Percentiles rank a stretch among this genome's conserved stretches.
phyloP scores from a whole-genome alignment of 2,329 filamentous ascomycete species.

The Colletotrichum falcatum region DNA sequence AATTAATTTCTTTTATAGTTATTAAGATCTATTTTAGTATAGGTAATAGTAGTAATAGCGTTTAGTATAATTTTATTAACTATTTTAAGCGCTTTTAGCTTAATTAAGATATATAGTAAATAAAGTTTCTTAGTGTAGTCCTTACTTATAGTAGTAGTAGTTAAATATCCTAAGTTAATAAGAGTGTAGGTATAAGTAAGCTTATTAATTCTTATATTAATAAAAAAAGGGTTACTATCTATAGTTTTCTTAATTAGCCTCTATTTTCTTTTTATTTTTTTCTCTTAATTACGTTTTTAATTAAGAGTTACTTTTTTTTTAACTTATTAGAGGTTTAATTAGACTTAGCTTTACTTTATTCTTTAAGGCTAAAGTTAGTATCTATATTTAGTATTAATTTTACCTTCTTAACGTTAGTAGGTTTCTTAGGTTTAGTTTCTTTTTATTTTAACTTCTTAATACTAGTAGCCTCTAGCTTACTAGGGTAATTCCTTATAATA shows the following conservation, averaged over 20 bases:
- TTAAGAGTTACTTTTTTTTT: not conserved
- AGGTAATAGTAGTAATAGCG: too few species aligned
- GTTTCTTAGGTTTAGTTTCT: too few species aligned
- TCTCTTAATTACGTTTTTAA: not conserved
- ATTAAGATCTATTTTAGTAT: too few species aligned
- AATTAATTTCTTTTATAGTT: not conserved
- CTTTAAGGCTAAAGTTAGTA: not conserved
- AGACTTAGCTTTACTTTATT: not conserved
- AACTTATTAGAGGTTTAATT: not conserved
- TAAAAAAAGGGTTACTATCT: not conserved
- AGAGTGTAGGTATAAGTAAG: not conserved
- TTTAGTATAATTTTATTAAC: not conserved
- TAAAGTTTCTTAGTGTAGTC: not conserved
- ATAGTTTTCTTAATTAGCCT: not conserved
- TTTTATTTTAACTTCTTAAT: too few species aligned
- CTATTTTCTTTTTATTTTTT: not conserved
- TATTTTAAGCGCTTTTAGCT: not conserved
- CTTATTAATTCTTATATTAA: not conserved
- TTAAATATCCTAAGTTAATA: not conserved
- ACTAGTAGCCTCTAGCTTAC: too few species aligned
- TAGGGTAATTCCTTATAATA: too few species aligned
- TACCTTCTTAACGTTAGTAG: not conserved
- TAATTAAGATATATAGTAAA: not conserved
- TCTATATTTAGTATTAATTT: not conserved
- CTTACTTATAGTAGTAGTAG: not conserved